Base-by-base conservation (phyloP, 352 stramenopile species). In the Globisporangium takayamanum region DNA sequence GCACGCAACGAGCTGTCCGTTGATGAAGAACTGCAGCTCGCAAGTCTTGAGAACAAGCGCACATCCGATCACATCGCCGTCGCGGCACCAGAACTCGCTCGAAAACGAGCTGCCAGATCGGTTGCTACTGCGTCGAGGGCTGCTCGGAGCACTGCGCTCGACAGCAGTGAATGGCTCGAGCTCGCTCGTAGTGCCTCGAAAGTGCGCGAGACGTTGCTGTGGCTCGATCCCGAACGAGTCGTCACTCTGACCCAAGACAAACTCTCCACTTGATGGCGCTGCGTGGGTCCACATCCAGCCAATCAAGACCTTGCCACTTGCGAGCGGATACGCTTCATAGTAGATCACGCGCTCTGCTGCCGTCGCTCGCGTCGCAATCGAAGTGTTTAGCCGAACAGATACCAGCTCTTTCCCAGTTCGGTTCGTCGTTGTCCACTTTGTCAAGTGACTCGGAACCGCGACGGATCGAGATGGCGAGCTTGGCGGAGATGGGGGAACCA, bases 61-160 rank as follows among this genome's bases (percentile, higher is more conserved):
- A 18, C 81, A 91, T 0, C 81, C 78, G 41, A 91, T 64, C 5
- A 87, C 68, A 47, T 91, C 78, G 0, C 78, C 73, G 33, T 72
- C 60, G 10, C 72, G 69, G 59, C 55, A 66, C 51, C 80, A 80
- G 58, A 88, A 60, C 50, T 89, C 74, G 10, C 68, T 73, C 14
- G 63, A 65, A n/a, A 71, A 70, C 1, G 66, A 61, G 42, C 33
- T 28, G 7, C 51, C 30, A 26, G 14, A 45, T 16, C 53, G 72
- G 49, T 39, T 70, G 8, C 47, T 62, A 47, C 62, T 74, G 39
- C 65, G 68, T 52, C 74, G 71, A 50, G 76, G 72, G 57, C 76
- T 90, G 42, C 56, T 68, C 22, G 60, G 60, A 3, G 55, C 66
- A 33, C 28, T 76, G 16, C 44, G 18, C 16, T 59, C 62, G 1